phyloP scores from a whole-genome alignment of 352 stramenopile species.

The Phytophthora sp. region DNA sequence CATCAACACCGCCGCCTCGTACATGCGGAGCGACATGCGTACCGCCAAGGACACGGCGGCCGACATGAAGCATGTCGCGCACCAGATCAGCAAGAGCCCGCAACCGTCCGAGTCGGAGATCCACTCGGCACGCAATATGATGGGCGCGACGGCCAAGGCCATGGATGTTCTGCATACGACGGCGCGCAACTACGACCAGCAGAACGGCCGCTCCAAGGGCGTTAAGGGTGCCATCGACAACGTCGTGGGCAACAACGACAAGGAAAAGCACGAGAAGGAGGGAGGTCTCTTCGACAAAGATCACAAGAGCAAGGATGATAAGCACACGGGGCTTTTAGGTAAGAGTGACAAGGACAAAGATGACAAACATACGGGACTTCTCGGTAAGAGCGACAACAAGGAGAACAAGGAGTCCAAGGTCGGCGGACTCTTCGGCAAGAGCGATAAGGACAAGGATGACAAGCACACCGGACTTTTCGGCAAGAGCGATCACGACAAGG shows the following conservation, averaged over 20 bases:
- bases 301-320: conserved; percentile 6
- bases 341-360: conserved; percentile 16
- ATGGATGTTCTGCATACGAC: conserved; percentile 27
- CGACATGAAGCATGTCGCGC: conserved; percentile 24
- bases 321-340: conserved; percentile 9
- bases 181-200: conserved; percentile 28
- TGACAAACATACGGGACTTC: conserved; percentile 4
- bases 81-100: conserved; percentile 17
- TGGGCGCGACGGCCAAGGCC: conserved; percentile 19
- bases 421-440: conserved; percentile 6
- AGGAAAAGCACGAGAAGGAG: conserved; percentile 13
- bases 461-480: conserved; percentile 15
- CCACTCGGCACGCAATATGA: conserved; percentile 15
- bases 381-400: conserved; percentile 15
- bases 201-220: conserved; percentile 21
- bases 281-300: conserved; percentile 11
- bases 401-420: conserved; percentile 7
- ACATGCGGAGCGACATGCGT: conserved; percentile 24
- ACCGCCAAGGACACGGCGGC: conserved; percentile 23
- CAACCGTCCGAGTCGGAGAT: conserved; percentile 19
- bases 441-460: conserved; percentile 14
- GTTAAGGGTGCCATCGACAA: conserved; percentile 27
- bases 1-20: conserved; percentile 21
- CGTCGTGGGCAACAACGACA: conserved; percentile 23
- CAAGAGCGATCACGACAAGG: conserved; percentile 18